Evolutionary conservation across 495 filamentous ascomycete species (phyloP).

Genomic region (Neurospora africana): DNA sequence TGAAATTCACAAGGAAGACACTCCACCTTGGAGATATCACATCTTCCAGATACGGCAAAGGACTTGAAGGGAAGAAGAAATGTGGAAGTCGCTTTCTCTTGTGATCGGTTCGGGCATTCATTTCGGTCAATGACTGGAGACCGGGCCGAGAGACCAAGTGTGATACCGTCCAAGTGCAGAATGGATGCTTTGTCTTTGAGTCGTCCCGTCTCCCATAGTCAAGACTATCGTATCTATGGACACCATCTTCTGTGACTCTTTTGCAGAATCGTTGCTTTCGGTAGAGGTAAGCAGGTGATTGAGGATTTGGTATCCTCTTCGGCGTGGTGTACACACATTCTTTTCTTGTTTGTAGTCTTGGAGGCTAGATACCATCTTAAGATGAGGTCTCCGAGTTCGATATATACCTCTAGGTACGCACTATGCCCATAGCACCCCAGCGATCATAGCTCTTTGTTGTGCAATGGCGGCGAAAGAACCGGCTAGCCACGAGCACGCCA

Average conservation of each 20-base stretch:
- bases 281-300: background rate
- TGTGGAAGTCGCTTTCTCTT: background rate
- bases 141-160: background rate
- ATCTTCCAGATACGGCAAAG: background rate
- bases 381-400: background rate
- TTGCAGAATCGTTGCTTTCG: background rate
- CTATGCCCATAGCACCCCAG: background rate
- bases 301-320: background rate
- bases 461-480: background rate
- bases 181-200: background rate
- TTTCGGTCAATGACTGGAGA: background rate
- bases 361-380: background rate
- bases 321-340: background rate
- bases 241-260: background rate
- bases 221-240: background rate
- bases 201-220: background rate
- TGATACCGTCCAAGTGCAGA: background rate
- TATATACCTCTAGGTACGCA: background rate
- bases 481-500: background rate
- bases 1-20: background rate
- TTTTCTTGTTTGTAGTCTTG: background rate
- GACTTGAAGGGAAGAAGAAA: background rate
- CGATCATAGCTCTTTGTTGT: background rate
- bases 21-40: background rate
- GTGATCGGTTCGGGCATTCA: background rate